Base-by-base conservation (phyloP, 2,329 filamentous ascomycete species). In the Neurospora sp. region DNA sequence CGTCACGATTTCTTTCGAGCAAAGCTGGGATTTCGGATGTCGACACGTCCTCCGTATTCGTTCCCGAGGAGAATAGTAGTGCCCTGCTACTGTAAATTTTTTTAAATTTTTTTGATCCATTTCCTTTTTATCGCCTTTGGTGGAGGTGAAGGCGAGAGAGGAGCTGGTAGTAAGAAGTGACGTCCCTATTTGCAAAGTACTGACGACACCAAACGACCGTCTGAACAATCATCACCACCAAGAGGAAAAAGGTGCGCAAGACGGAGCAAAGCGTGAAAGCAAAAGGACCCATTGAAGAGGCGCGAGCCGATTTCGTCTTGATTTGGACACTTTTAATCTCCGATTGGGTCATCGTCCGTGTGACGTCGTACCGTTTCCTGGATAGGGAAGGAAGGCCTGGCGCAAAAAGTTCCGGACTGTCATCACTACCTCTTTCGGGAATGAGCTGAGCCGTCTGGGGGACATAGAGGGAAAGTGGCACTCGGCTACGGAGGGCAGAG, bases 271-370 rank as follows among this genome's bases (percentile, higher is more conserved):
- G 46, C 46, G 12, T 33, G 19, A 12, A 12, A 52, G 2, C 43
- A 52, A 52, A 57, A 57, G 23, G 4, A 33, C 12, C 0, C 12
- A 8, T 57, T 57, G 46, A 33, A 57, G 23, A 57, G 46, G 46
- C 46, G 4, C 17, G 46, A 57, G 6, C 23, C 46, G 33, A 33
- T 57, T 12, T 57, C 8, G 46, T 57, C 46, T 17, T 28, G 12
- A 57, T 33, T 73, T 74, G 69, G 41, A 41, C 36, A 11, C 28
- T 33, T n/a, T 69, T 71, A 72, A 73, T 73, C 70, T 72, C 74
- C 73, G 74, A 74, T 72, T 74, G 70, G 73, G 68, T 38, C n/a
- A 57, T n/a, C 19, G 65, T 46, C 69, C 67, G 69, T 39, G 11
- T 46, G 46, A 67, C 40, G 72, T 74, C 23, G n/a, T 11, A 23